Evolutionary conservation across 176 grass and related monocot genomes (phyloP).

Genomic region (Juncus effusus): DNA sequence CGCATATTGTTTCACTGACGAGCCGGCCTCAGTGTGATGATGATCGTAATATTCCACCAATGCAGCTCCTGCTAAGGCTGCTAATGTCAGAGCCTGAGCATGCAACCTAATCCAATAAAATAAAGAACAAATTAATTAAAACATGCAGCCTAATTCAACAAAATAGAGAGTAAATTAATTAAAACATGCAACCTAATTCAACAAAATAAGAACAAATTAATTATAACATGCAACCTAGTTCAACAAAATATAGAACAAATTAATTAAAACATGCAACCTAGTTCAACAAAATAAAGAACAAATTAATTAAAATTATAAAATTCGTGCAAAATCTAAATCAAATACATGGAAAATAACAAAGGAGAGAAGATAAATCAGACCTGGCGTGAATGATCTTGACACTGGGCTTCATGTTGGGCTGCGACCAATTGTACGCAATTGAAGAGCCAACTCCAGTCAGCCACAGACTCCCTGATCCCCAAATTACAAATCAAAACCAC

Average conservation of each 20-base stretch:
- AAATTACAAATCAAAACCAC: background rate
- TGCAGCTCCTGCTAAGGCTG: slow-evolving; percentile 70
- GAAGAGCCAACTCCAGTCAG: slow-evolving; percentile 59
- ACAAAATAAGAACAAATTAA: too few relatives aligned
- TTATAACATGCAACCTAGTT: slow-evolving; percentile 76
- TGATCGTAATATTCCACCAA: slow-evolving; percentile 91
- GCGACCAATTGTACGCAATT: slow-evolving; percentile 89
- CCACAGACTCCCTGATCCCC: slow-evolving; percentile 54
- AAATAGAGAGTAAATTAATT: too few relatives aligned
- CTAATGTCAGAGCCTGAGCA: slow-evolving; percentile 88
- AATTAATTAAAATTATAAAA: background rate
- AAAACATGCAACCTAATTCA: too few relatives aligned
- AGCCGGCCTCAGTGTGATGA: slow-evolving; percentile 54
- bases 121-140: too few relatives aligned
- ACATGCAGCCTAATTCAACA: too few relatives aligned
- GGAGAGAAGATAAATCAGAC: slow-evolving; percentile 20
- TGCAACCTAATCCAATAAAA: slow-evolving; percentile 46
- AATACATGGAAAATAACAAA: background rate
- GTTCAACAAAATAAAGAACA: too few relatives aligned
- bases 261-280: too few relatives aligned
- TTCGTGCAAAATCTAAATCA: background rate
- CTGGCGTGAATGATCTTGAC: slow-evolving; percentile 94
- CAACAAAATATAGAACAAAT: too few relatives aligned
- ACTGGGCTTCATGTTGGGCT: slow-evolving; percentile 83
- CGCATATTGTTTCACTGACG: slow-evolving; percentile 60